Percentiles rank a stretch among this genome's conserved stretches.
These are phyloP conservation scores for Calonectria hongkongensis DNA, from an alignment of 2,329 filamentous ascomycete genomes.

Conservation along the genomic window DNA sequence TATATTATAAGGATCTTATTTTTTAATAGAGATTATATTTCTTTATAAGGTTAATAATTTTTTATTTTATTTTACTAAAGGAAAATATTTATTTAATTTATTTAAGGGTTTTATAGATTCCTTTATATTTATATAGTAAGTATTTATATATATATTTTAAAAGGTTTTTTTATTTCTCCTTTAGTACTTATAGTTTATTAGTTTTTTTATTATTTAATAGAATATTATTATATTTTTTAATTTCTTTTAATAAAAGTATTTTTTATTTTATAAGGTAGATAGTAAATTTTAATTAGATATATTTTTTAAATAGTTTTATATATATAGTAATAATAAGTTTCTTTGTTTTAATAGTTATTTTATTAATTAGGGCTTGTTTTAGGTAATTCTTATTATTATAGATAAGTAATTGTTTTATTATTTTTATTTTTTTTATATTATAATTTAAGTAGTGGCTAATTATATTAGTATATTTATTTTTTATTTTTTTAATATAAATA, in stretches of 20 bases:
- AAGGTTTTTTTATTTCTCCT: conserved; percentile 31
- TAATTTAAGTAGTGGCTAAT: no score
- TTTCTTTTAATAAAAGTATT: no score
- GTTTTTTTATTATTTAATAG: not conserved
- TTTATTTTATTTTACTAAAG: conserved; percentile 6
- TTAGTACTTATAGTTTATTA: conserved; percentile 1
- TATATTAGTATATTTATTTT: no score
- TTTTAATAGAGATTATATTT: no score
- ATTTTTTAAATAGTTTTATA: no score
- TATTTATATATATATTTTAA: conserved; percentile 35
- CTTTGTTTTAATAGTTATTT: not conserved
- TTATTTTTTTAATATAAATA: conserved; percentile 45
- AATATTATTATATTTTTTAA: not conserved
- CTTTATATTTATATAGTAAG: conserved; percentile 34
- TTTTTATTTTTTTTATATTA: conserved; percentile 52
- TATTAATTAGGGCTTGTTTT: not conserved
- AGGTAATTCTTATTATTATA: conserved; percentile 16
- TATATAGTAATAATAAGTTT: no score
- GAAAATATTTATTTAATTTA: conserved; percentile 24
- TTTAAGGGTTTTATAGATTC: conserved; percentile 36
- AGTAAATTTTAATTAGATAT: no score
- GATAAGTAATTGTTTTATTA: conserved; percentile 53
- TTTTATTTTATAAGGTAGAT: not conserved
- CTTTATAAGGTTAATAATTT: no score
- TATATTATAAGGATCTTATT: not conserved